Percentiles rank a stretch among this genome's conserved stretches.
phyloP scores from a whole-genome alignment of 345 rosid species.

The Hibiscus mutabilis region DNA sequence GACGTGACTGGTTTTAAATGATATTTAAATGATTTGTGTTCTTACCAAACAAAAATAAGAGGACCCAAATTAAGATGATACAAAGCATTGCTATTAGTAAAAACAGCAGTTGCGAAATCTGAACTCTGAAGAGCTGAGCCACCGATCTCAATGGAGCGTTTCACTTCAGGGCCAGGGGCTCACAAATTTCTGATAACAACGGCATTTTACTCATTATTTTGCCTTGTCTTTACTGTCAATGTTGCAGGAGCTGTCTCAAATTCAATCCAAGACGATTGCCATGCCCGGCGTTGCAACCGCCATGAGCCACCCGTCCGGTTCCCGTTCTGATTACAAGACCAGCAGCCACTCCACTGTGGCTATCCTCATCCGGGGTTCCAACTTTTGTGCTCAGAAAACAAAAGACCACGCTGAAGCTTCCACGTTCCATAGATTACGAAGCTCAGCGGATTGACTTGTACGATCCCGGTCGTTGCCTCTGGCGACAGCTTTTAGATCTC shows the following conservation, averaged over 20 bases:
- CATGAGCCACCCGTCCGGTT: slow-evolving; percentile 4
- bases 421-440: slow-evolving; percentile 6
- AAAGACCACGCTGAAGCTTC: slow-evolving; percentile 1
- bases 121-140: background rate
- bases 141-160: background rate
- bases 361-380: slow-evolving; percentile 11
- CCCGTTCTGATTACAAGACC: slow-evolving; percentile 8
- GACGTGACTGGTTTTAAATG: too few relatives aligned
- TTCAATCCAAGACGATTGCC: slow-evolving; percentile 2
- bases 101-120: too few relatives aligned
- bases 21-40: too few relatives aligned
- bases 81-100: too few relatives aligned
- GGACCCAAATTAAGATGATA: too few relatives aligned
- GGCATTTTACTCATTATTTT: background rate
- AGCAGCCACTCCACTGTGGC: slow-evolving; percentile 10
- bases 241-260: background rate
- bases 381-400: slow-evolving; percentile 8
- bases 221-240: background rate
- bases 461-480: background rate
- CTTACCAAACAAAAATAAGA: too few relatives aligned
- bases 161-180: background rate
- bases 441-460: background rate
- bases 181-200: background rate
- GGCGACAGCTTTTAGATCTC: slow-evolving; percentile 3
- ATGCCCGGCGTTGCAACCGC: background rate